A percentile compares a stretch with the other conserved stretches of the same genome.
Evolutionary conservation across 1,139 yeast species (phyloP).

Genomic region (Pichia sp.): DNA sequence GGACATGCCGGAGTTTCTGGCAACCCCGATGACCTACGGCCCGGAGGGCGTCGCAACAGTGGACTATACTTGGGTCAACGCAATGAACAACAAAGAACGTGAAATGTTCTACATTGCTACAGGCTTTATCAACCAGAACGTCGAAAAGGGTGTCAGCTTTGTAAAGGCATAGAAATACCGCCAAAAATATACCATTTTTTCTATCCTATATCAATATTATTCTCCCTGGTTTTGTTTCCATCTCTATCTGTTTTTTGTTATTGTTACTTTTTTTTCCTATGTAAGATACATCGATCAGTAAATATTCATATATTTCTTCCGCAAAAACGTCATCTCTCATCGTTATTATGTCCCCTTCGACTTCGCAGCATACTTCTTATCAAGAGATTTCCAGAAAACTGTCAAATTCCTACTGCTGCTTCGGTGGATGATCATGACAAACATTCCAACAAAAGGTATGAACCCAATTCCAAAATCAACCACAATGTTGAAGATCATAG

Average conservation of each 20-base stretch:
- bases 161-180: not conserved
- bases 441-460: conserved; percentile 69
- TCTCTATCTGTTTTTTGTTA: not conserved
- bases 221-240: not conserved
- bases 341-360: not conserved
- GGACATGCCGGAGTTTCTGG: conserved; percentile 35
- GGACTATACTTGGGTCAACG: conserved; percentile 47
- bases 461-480: conserved; percentile 68
- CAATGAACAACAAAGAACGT: conserved; percentile 53
- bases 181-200: not conserved
- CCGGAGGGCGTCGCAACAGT: conserved; percentile 54
- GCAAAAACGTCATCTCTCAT: not conserved
- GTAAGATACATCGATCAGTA: not conserved
- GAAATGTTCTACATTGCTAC: conserved; percentile 44
- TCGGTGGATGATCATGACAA: conserved; percentile 64
- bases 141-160: conserved; percentile 16
- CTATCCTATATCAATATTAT: not conserved
- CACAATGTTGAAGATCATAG: conserved; percentile 57
- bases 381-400: conserved; percentile 16
- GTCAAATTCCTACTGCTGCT: conserved; percentile 61
- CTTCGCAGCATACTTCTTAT: conserved; percentile 1
- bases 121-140: conserved; percentile 16
- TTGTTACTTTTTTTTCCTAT: not conserved
- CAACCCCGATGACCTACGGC: conserved; percentile 61
- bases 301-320: not conserved